Evolutionary conservation across 2,329 filamentous ascomycete species (phyloP), one percentile per base, ranked within the genome.

Genomic region (Paraphaeosphaeria minitans): DNA sequence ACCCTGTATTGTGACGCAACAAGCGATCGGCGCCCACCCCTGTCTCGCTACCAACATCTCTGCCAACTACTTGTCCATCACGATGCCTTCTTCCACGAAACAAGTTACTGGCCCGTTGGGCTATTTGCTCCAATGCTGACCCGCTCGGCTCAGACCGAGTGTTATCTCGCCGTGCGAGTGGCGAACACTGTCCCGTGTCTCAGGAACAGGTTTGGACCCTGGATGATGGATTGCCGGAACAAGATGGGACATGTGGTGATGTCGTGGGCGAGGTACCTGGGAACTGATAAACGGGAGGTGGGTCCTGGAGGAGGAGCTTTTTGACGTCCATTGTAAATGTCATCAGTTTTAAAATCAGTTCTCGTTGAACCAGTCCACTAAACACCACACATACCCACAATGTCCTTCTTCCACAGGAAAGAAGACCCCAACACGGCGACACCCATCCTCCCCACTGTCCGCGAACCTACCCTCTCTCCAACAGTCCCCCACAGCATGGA

Each of bases 171-270:
- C 8, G 47, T 53, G 53, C 27, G 41, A 42, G 45, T 41, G 57
- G 53, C 57, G n/a, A 55, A 56, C 43, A 43, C 5, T 27, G 13
- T 16, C 19, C 42, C 5, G 33, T 29, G 50, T 50, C 29, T 42
- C 56, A 66, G 63, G 56, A 66, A 63, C 64, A 65, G 63, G 66
- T 66, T 68, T 67, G 48, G 58, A 52, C 52, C 64, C 60, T 48
- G 43, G 56, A 33, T 53, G 12, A 42, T 52, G 39, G 54, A 54
- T 10, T 47, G 21, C 14, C 12, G 41, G 29, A 49, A 46, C 22
- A 45, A 49, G 48, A 33, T 27, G 35, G 39, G 42, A 24, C 21
- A 19, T 22, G 12, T n/a, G 24, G 43, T 53, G 46, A 41, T 43
- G 47, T 47, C 51, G 50, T 22, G 27, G 6, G 5, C 4, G n/a